Base-by-base conservation (phyloP, 208 protist species). In the Wallacemonas collosoma region DNA sequence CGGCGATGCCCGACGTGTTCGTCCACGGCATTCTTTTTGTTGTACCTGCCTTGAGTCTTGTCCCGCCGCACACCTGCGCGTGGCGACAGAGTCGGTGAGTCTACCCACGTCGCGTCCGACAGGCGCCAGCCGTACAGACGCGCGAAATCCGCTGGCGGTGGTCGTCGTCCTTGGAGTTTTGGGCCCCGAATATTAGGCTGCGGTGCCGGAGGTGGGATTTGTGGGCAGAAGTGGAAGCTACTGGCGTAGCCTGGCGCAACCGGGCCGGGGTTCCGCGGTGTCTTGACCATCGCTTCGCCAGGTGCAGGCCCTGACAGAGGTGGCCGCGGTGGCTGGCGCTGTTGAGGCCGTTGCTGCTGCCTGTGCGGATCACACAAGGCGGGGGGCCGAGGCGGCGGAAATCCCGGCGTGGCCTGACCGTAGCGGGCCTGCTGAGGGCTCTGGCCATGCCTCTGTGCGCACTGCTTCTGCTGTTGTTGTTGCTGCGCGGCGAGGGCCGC, bases 171-270 rank as follows among this genome's bases (percentile, higher is more conserved):
- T 15, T 36, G 11, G 6, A 15, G 53, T 36, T n/a, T 6, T 0
- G 65, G 65, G 9, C 41, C 48, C 55, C 65, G 65, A 55, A 57
- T 50, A 44, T 71, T 58, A 11, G 65, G 65, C 47, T 71, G 65
- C 9, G 65, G 65, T 40, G 9, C 41, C 8, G 65, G 65, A 5
- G 55, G 50, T 39, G 65, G 9, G 65, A 44, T 50, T 4, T 43
- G 65, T 3, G 65, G 65, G 17, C 39, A 17, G 26, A 71, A 71
- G 41, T n/a, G 1, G 40, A 71, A 57, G 1, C 26, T 57, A 1
- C 53, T 36, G 15, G 17, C 14, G 1, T 57, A 57, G 15, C 53
- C 53, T 36, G 9, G 6, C 15, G 14, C 11, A 2, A 0, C 53
- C 0, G 11, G 53, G 6, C 53, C 53, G 15, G 14, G 9, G 11